Evolutionary conservation across 768 basidiomycete genomes (phyloP).

Genomic region (Austroboletus festivus): DNA sequence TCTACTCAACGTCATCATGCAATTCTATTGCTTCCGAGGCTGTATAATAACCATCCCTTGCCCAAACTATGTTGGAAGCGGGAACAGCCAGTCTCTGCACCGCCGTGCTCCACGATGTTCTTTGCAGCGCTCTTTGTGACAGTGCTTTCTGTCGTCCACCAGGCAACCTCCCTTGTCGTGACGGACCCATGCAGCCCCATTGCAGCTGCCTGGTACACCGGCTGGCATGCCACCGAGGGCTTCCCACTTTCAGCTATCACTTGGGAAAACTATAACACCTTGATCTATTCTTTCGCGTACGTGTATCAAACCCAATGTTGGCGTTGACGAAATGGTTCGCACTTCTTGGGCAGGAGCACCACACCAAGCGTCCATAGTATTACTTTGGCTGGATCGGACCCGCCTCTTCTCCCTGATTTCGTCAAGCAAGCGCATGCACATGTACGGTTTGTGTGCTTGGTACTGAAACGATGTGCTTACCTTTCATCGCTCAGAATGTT

Average conservation of each 20-base stretch:
- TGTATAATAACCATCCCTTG: too few species aligned
- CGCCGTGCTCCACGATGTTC: neutral
- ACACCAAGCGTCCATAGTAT: conserved; percentile 33
- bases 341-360: conserved; percentile 25
- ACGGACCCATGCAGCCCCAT: conserved; percentile 26
- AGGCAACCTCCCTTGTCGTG: neutral
- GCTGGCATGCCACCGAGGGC: conserved; percentile 52
- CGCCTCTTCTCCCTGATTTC: conserved; percentile 51
- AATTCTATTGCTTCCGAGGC: too few species aligned
- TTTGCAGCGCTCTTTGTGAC: conserved; percentile 1
- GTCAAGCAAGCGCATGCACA: conserved; percentile 43
- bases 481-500: conserved; percentile 42
- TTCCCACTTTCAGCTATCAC: conserved; percentile 54
- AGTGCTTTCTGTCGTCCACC: conserved; percentile 2
- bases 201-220: conserved; percentile 63
- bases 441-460: conserved; percentile 19
- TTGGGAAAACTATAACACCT: conserved; percentile 72
- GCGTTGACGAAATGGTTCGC: neutral
- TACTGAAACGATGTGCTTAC: neutral
- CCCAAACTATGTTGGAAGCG: too few species aligned
- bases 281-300: conserved; percentile 68
- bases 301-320: conserved; percentile 11
- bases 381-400: conserved; percentile 41
- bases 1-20: too few species aligned
- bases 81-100: neutral